Base-by-base conservation (phyloP, 2,329 filamentous ascomycete genomes). In the Setomelanomma holmii region DNA sequence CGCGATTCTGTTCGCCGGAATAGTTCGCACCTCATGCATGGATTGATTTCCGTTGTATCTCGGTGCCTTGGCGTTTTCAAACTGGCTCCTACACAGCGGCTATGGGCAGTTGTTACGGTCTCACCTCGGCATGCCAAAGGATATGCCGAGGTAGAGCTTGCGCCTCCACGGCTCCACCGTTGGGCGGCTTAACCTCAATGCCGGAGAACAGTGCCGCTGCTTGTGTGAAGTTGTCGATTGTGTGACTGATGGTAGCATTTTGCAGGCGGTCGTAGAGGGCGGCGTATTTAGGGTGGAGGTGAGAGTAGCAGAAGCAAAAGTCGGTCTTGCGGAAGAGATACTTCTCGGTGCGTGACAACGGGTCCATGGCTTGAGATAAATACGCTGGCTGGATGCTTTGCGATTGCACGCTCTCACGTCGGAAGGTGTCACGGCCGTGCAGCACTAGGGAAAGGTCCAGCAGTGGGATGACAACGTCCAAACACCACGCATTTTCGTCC, bases 131-230 rank as follows among this genome's bases (percentile, higher is more conserved):
- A n/a, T n/a, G n/a, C n/a, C n/a, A n/a, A n/a, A n/a, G n/a, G n/a
- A n/a, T n/a, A n/a, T n/a, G n/a, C n/a, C n/a, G n/a, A n/a, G n/a
- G n/a, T n/a, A n/a, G 58, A 33, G 58, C 40, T 49, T 63, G 45
- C 40, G 60, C 58, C 42, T 61, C 60, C 22, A 55, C 51, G 1
- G 34, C 45, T 39, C 51, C 46, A 33, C 60, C 58, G 41, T 55
- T 55, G 27, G 50, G 48, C 43, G 53, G 49, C 42, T 59, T 61
- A 16, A 63, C 55, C 49, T 63, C 53, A 11, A 61, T 60, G 11
- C 58, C 58, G 16, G 47, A 61, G 39, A 61, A 61, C 17, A 61
- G 53, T 8, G 22, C 27, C 2, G 40, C 16, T 7, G 40, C 40
- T 23, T 16, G 22, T 12, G 51, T 60, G 27, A 42, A 55, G 27